Conservation (phyloP, 2,329 filamentous ascomycete species). For the Verticillium isaacii region DNA sequence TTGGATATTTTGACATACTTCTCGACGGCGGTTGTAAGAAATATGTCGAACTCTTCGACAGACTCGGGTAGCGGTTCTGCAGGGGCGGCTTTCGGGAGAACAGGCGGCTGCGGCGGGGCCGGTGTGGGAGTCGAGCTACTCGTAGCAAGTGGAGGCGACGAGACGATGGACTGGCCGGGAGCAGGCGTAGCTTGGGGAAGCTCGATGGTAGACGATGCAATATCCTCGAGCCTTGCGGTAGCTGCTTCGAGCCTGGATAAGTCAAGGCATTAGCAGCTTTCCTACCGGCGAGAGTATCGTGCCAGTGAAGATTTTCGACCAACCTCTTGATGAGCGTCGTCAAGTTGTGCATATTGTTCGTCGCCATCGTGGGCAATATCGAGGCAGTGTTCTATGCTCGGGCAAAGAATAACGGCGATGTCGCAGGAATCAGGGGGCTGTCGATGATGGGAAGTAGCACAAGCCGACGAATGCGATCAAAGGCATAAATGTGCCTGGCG, state of each 20-base stretch:
- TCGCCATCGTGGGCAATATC: conserved; percentile 50
- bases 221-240: conserved; percentile 92
- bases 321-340: conserved; percentile 98
- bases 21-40: conserved; percentile 69
- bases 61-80: conserved; percentile 63
- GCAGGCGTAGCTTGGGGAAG: conserved; percentile 44
- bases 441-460: not conserved
- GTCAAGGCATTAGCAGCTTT: not conserved
- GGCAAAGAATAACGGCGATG: not conserved
- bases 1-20: conserved; percentile 75
- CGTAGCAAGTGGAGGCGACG: conserved; percentile 24
- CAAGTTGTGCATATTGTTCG: conserved; percentile 90
- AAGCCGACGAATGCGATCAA: not conserved
- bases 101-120: conserved; percentile 22
- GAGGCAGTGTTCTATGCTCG: not conserved
- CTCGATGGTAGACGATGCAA: conserved; percentile 72
- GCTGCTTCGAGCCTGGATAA: conserved; percentile 85
- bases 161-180: conserved; percentile 33
- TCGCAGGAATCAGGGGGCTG: not conserved
- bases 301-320: conserved; percentile 22
- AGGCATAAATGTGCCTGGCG: not conserved
- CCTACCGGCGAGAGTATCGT: not conserved
- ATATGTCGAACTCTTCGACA: conserved; percentile 82
- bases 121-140: conserved; percentile 23
- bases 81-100: conserved; percentile 38